phyloP scores from a whole-genome alignment of 768 basidiomycete genomes.

The Tephrocybe rancida region DNA sequence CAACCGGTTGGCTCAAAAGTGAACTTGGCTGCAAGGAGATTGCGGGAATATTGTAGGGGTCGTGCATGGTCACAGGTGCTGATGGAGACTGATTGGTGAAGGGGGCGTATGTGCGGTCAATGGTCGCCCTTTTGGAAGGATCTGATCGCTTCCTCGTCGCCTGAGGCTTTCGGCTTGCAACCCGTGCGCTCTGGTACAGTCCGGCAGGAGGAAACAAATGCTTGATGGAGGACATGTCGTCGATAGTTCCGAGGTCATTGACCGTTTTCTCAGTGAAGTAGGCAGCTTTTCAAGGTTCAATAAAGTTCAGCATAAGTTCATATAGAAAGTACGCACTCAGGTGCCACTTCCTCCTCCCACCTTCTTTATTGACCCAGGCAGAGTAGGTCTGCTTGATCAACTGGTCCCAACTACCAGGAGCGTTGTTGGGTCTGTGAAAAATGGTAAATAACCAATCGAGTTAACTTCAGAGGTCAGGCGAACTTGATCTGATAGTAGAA shows the following conservation, averaged over 20 bases:
- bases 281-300: slow-evolving; percentile 50
- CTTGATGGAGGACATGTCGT: slow-evolving; percentile 60
- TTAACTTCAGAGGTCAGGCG: slow-evolving; percentile 37
- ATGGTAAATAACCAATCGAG: background rate
- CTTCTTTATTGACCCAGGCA: slow-evolving; percentile 69
- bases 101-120: slow-evolving; percentile 6
- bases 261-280: slow-evolving; percentile 82
- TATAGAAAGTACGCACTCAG: slow-evolving; percentile 55
- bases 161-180: slow-evolving; percentile 50
- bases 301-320: slow-evolving; percentile 4
- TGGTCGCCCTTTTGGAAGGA: background rate
- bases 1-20: background rate
- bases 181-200: slow-evolving; percentile 67
- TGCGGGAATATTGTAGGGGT: slow-evolving; percentile 31
- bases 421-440: slow-evolving; percentile 4
- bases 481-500: slow-evolving; percentile 80
- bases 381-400: slow-evolving; percentile 87
- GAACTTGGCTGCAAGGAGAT: background rate
- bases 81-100: slow-evolving; percentile 14
- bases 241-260: slow-evolving; percentile 70
- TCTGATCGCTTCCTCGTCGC: slow-evolving; percentile 44
- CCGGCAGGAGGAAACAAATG: slow-evolving; percentile 69
- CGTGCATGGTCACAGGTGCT: slow-evolving; percentile 42
- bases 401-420: slow-evolving; percentile 49
- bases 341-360: slow-evolving; percentile 79